These are phyloP conservation scores for Cutaneotrichosporon arboriforme DNA, from an alignment of 1,284 basidiomycete genomes.

Conservation along the genomic window DNA sequence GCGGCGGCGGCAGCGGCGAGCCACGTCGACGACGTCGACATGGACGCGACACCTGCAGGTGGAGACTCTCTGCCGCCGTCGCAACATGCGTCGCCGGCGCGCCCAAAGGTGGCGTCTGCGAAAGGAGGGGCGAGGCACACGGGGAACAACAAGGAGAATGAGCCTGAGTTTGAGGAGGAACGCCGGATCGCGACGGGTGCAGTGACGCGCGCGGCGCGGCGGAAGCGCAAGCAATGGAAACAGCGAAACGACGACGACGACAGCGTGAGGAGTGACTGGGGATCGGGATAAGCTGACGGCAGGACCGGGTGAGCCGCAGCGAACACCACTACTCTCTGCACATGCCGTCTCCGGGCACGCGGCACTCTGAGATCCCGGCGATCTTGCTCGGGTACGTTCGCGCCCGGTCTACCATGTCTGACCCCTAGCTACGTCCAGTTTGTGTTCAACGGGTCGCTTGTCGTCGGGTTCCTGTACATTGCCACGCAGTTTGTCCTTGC, in stretches of 20 bases:
- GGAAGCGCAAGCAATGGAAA: conserved; percentile 55
- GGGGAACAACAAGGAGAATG: conserved; percentile 13
- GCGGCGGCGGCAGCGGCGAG: background rate
- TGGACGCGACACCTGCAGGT: conserved; percentile 3
- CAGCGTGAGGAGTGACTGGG: too few species aligned
- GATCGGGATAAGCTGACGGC: background rate
- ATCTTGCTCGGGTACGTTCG: conserved; percentile 62
- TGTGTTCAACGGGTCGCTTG: conserved; percentile 84
- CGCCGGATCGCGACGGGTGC: conserved; percentile 57
- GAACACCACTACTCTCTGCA: conserved; percentile 42
- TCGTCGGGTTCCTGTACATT: conserved; percentile 78
- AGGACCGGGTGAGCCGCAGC: conserved; percentile 1
- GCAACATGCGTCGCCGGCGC: too few species aligned
- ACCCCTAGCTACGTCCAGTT: conserved; percentile 79
- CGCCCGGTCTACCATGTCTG: conserved; percentile 11
- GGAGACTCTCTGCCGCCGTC: too few species aligned
- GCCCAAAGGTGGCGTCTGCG: too few species aligned
- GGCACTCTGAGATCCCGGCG: conserved; percentile 48
- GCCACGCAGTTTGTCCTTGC: conserved; percentile 79
- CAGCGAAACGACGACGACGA: conserved; percentile 28
- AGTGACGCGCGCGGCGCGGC: conserved; percentile 59
- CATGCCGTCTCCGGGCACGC: conserved; percentile 33
- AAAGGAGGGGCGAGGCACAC: background rate
- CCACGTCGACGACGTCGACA: conserved; percentile 32
- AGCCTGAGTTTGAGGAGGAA: conserved; percentile 9